These are phyloP conservation scores for Aeminium ludgeri DNA, from an alignment of 495 filamentous ascomycete species.

Conservation along the genomic window DNA sequence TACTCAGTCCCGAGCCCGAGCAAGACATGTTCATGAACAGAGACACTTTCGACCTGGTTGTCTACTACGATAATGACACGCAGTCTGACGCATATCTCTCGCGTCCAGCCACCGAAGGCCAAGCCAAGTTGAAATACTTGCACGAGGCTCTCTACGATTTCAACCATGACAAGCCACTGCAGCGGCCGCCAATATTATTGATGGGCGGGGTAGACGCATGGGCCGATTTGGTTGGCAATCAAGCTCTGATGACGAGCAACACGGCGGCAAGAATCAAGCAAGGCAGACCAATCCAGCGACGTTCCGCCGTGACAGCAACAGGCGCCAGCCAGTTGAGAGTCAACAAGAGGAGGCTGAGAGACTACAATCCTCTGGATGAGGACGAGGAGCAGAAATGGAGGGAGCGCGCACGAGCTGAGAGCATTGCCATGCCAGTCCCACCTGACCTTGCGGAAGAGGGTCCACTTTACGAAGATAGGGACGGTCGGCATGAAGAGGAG, in stretches of 20 bases:
- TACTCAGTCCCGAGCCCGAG: slow-evolving; percentile 62
- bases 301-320: slow-evolving; percentile 36
- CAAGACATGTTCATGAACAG: slow-evolving; percentile 56
- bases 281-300: slow-evolving; percentile 34
- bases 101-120: slow-evolving; percentile 23
- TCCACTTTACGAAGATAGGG: slow-evolving; percentile 22
- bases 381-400: slow-evolving; percentile 46
- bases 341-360: slow-evolving; percentile 38
- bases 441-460: slow-evolving; percentile 27
- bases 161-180: slow-evolving; percentile 57
- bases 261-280: slow-evolving; percentile 37
- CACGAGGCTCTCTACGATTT: slow-evolving; percentile 68
- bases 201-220: slow-evolving; percentile 72
- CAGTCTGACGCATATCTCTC: slow-evolving; percentile 29
- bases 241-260: slow-evolving; percentile 42
- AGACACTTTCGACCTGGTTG: slow-evolving; percentile 66
- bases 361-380: slow-evolving; percentile 41
- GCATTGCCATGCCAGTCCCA: slow-evolving; percentile 34
- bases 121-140: slow-evolving; percentile 49
- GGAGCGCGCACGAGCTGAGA: slow-evolving; percentile 36
- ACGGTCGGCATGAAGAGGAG: slow-evolving; percentile 35
- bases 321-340: slow-evolving; percentile 32
- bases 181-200: slow-evolving; percentile 56
- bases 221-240: slow-evolving; percentile 58
- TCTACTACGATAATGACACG: slow-evolving; percentile 72